Percentiles rank a stretch among this genome's conserved stretches.
phyloP scores from a whole-genome alignment of 139 green algal species.

The Chara braunii region DNA sequence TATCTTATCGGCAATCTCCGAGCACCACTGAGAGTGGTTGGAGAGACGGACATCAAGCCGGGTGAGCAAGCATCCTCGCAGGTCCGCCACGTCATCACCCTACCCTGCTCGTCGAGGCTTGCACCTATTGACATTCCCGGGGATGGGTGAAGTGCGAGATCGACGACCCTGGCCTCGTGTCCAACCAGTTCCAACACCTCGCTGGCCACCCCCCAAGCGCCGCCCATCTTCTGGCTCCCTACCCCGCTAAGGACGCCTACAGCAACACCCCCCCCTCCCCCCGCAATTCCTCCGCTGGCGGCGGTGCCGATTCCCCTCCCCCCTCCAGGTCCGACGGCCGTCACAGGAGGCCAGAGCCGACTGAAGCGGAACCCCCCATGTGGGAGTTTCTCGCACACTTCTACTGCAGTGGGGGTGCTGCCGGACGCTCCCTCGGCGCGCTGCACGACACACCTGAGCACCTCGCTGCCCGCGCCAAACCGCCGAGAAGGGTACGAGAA shows the following conservation, averaged over 20 bases:
- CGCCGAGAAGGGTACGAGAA: not conserved
- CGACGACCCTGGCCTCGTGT: not conserved
- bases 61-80: not conserved
- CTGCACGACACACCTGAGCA: not conserved
- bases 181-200: not conserved
- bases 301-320: too few relatives aligned
- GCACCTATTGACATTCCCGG: not conserved
- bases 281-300: too few relatives aligned
- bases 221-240: too few relatives aligned
- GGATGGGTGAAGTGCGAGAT: slow-evolving; percentile 2
- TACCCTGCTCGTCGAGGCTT: not conserved
- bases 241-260: too few relatives aligned
- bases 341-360: slow-evolving; percentile 3
- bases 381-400: not conserved
- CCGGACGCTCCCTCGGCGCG: not conserved
- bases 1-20: not conserved
- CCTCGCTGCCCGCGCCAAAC: too few relatives aligned
- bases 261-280: too few relatives aligned
- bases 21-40: slow-evolving; percentile 2
- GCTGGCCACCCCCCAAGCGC: too few relatives aligned
- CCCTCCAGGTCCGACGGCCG: not conserved
- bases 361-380: not conserved
- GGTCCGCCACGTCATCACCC: not conserved
- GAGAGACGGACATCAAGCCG: slow-evolving; percentile 1
- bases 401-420: slow-evolving; percentile 1